Percentiles rank a stretch among this genome's conserved stretches.
phyloP scores from a whole-genome alignment of 1,284 basidiomycete species.

The Dichomitus squalens region DNA sequence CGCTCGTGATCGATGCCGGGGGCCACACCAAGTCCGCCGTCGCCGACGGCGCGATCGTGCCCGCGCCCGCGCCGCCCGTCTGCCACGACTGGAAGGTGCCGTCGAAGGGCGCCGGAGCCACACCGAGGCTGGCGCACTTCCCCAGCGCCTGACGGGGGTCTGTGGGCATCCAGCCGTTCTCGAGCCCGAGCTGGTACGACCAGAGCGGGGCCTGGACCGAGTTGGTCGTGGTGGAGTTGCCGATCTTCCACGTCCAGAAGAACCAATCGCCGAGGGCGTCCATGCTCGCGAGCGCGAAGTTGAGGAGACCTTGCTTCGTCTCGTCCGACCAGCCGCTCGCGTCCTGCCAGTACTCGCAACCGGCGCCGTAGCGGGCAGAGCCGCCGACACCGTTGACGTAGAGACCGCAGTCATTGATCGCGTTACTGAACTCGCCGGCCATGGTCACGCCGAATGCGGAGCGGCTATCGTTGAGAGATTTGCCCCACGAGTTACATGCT shows the following conservation, averaged over 20 bases:
- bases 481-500: conserved; percentile 55
- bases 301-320: conserved; percentile 57
- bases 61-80: conserved; percentile 78
- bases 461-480: conserved; percentile 51
- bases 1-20: conserved; percentile 53
- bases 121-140: conserved; percentile 60
- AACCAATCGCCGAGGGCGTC: conserved; percentile 62
- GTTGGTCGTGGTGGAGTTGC: conserved; percentile 59
- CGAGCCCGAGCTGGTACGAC: conserved; percentile 83
- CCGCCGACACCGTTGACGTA: conserved; percentile 48
- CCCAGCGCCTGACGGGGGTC: conserved; percentile 76
- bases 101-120: conserved; percentile 47
- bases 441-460: conserved; percentile 49
- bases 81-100: conserved; percentile 69
- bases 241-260: conserved; percentile 83
- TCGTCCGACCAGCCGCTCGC: conserved; percentile 56
- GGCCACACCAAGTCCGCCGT: conserved; percentile 58
- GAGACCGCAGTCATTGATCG: conserved; percentile 51
- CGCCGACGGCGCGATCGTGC: conserved; percentile 49
- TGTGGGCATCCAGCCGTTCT: conserved; percentile 78
- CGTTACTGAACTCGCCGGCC: conserved; percentile 53
- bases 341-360: conserved; percentile 63
- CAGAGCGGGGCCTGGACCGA: conserved; percentile 71
- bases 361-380: conserved; percentile 46
- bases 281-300: conserved; percentile 62